phyloP scores from a whole-genome alignment of 176 grass and related monocot species.

The Oryza rufipogon region DNA sequence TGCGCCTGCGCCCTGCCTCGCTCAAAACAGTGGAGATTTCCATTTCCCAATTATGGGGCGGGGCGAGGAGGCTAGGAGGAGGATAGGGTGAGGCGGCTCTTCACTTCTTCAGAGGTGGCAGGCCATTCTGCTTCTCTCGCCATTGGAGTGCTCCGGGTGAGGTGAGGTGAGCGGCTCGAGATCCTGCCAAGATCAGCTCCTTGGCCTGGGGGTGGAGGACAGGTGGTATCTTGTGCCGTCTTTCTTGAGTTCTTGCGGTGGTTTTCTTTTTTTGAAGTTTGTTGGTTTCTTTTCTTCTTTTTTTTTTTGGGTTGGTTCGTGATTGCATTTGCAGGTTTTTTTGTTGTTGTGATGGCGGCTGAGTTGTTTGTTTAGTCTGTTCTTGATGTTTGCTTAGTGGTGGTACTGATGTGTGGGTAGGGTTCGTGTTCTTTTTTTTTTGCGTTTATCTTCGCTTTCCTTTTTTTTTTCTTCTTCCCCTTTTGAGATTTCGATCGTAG shows the following conservation, averaged over 20 bases:
- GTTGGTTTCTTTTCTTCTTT: neutral
- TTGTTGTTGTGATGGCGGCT: neutral
- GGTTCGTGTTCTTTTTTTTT: conserved; percentile 29
- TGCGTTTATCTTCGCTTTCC: neutral
- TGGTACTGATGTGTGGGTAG: neutral
- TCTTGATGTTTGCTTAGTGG: conserved; percentile 20
- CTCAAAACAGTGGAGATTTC: conserved; percentile 57
- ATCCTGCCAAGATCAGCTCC: conserved; percentile 25
- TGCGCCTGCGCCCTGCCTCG: neutral
- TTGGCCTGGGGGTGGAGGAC: conserved; percentile 7
- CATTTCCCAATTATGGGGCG: conserved; percentile 41
- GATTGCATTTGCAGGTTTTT: conserved; percentile 20
- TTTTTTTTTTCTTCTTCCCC: neutral
- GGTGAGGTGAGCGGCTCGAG: conserved; percentile 41
- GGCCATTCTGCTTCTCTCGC: neutral
- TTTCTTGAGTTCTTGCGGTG: conserved; percentile 6
- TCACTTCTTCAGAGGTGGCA: too few relatives aligned
- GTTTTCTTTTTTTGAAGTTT: neutral
- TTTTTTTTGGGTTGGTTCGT: neutral
- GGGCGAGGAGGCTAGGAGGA: neutral
- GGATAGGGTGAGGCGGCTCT: neutral
- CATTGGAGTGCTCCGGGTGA: conserved; percentile 37
- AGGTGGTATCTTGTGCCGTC: conserved; percentile 32
- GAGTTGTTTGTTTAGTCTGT: conserved; percentile 6
- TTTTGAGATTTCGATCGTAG: conserved; percentile 13